phyloP scores from a whole-genome alignment of 2,329 filamentous ascomycete genomes.

The Talaromyces sp. region DNA sequence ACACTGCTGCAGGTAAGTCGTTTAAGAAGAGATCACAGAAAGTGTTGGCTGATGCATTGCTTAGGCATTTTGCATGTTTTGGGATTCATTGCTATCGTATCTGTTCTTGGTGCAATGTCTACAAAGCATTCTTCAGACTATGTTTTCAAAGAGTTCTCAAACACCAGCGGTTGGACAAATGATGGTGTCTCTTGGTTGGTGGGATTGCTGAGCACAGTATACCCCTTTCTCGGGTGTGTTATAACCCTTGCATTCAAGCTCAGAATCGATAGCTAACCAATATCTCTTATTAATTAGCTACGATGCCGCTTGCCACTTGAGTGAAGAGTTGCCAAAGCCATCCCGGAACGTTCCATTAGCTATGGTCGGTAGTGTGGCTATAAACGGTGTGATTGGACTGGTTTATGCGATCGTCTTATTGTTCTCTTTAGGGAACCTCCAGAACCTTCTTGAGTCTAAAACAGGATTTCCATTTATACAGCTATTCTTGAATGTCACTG shows the following conservation, averaged over 20 bases:
- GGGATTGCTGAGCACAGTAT: conserved; percentile 21
- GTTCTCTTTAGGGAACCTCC: conserved; percentile 47
- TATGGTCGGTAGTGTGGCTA: conserved; percentile 36
- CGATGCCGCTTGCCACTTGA: conserved; percentile 48
- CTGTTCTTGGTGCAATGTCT: conserved; percentile 20
- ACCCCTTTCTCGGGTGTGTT: conserved; percentile 24
- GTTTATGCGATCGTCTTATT: conserved; percentile 48
- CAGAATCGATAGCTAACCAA: not conserved
- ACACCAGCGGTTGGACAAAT: conserved; percentile 23
- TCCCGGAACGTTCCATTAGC: conserved; percentile 35
- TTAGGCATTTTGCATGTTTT: conserved; percentile 21
- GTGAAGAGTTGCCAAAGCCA: conserved; percentile 37
- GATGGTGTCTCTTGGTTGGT: conserved; percentile 24
- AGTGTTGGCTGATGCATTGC: not conserved
- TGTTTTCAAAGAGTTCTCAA: conserved; percentile 22
- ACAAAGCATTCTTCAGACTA: conserved; percentile 18
- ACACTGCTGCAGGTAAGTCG: conserved; percentile 17
- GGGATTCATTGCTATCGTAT: conserved; percentile 16
- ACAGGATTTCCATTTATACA: conserved; percentile 52
- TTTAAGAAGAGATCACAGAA: not conserved
- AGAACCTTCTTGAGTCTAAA: conserved; percentile 42
- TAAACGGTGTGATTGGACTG: conserved; percentile 53
- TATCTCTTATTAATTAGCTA: conserved; percentile 18
- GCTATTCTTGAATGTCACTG: conserved; percentile 32
- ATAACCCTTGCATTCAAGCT: too few relatives aligned